A percentile compares a stretch with the other conserved stretches of the same genome.
Evolutionary conservation across 495 filamentous ascomycete genomes (phyloP).

Genomic region (Gamarada debralockiae): DNA sequence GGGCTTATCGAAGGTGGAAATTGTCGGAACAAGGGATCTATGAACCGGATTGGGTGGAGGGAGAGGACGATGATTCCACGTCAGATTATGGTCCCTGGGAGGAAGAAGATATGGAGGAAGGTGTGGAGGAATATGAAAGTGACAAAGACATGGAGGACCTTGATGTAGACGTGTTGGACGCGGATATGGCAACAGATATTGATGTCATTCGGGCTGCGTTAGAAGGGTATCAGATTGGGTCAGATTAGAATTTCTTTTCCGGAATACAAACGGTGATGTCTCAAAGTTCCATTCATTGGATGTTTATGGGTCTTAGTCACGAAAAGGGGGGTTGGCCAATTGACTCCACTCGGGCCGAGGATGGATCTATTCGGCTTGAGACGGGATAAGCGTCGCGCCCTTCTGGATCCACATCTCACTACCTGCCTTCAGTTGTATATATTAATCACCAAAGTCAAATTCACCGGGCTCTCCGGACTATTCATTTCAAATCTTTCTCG

Average conservation of each 20-base stretch:
- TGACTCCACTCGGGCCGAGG: too few relatives aligned
- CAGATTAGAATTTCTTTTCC: not conserved
- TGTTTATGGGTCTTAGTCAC: too few relatives aligned
- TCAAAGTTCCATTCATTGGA: too few relatives aligned
- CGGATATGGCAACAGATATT: slow-evolving; percentile 1
- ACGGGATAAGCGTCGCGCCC: too few relatives aligned
- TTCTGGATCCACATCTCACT: too few relatives aligned
- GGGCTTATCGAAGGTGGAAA: not conserved
- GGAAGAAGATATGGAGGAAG: not conserved
- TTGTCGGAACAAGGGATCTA: not conserved
- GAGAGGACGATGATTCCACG: slow-evolving; percentile 2
- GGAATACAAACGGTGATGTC: too few relatives aligned
- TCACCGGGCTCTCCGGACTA: too few relatives aligned
- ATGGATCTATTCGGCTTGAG: too few relatives aligned
- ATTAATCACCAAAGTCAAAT: too few relatives aligned
- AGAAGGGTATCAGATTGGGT: not conserved
- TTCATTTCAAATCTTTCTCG: too few relatives aligned
- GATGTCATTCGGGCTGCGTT: not conserved
- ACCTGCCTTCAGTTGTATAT: too few relatives aligned
- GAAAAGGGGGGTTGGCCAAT: too few relatives aligned
- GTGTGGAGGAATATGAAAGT: slow-evolving; percentile 4
- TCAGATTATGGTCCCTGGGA: not conserved
- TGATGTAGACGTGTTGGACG: not conserved
- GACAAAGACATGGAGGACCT: slow-evolving; percentile 8
- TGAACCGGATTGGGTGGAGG: not conserved